These are phyloP conservation scores for Gentiana dahurica DNA, from an alignment of 257 asterid species.

Conservation along the genomic window DNA sequence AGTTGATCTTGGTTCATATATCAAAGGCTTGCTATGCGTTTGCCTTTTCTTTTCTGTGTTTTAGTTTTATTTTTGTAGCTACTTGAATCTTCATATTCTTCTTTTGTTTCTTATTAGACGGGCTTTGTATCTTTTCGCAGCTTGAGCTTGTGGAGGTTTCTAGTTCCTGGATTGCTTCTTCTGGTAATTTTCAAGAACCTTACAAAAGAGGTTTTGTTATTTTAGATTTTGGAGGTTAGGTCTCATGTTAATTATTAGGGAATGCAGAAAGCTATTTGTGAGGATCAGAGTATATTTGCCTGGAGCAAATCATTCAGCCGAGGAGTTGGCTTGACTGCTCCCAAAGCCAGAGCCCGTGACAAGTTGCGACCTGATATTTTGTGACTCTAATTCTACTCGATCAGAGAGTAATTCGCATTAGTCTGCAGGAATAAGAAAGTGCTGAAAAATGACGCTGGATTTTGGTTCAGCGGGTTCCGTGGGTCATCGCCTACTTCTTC, in stretches of 20 bases:
- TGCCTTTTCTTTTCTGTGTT: no score
- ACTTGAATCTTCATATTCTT: background rate
- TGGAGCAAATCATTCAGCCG: constrained; percentile 64
- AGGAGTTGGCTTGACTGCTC: constrained; percentile 79
- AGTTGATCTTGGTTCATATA: no score
- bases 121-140: constrained; percentile 27
- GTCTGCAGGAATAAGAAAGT: constrained; percentile 23
- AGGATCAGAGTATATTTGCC: constrained; percentile 51
- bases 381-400: constrained; percentile 37
- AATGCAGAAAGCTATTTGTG: constrained; percentile 82
- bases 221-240: constrained; percentile 55
- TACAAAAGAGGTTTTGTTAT: constrained; percentile 53
- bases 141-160: constrained; percentile 32
- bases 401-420: constrained; percentile 16
- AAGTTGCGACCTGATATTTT: constrained; percentile 52
- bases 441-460: constrained; percentile 70
- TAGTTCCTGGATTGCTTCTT: constrained; percentile 20
- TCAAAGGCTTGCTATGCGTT: no score
- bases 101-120: background rate
- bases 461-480: constrained; percentile 73
- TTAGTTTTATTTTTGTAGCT: no score
- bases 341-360: constrained; percentile 82
- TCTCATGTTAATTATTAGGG: constrained; percentile 99
- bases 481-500: constrained; percentile 64
- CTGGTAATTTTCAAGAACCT: constrained; percentile 51